Evolutionary conservation across 2,329 filamentous ascomycete species (phyloP).

Genomic region (Sporothrix schenckii): DNA sequence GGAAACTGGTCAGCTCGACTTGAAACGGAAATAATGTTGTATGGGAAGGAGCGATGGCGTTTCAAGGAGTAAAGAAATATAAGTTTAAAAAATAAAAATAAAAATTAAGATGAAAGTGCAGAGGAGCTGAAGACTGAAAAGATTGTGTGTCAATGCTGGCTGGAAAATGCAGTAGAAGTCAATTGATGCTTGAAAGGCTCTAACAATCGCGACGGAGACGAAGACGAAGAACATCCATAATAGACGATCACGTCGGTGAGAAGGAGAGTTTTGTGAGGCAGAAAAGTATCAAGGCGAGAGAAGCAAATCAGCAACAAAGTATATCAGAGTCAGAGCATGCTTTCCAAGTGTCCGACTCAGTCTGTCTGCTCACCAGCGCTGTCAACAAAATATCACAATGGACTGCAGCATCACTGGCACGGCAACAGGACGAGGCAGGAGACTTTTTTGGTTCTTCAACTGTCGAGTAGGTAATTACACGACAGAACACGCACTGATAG

Average conservation of each 20-base stretch:
- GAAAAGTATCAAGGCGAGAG: background rate
- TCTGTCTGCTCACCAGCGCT: background rate
- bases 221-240: slow-evolving; percentile 1
- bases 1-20: background rate
- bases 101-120: background rate
- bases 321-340: slow-evolving; percentile 17
- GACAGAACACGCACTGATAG: background rate
- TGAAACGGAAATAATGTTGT: slow-evolving; percentile 6
- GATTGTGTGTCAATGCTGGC: slow-evolving; percentile 22
- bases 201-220: background rate
- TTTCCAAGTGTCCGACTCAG: too few relatives aligned
- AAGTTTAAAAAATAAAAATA: background rate
- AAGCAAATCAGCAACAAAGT: slow-evolving; percentile 6
- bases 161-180: background rate
- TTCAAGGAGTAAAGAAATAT: background rate
- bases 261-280: background rate
- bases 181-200: background rate
- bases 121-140: background rate
- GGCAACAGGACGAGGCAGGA: slow-evolving; percentile 10
- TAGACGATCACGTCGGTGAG: background rate
- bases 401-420: slow-evolving; percentile 3
- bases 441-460: background rate
- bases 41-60: background rate
- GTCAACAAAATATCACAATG: slow-evolving; percentile 16
- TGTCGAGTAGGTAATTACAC: background rate